phyloP scores from a whole-genome alignment of 805 yeast genomes.

The Helenozyma rhizophorensis region DNA sequence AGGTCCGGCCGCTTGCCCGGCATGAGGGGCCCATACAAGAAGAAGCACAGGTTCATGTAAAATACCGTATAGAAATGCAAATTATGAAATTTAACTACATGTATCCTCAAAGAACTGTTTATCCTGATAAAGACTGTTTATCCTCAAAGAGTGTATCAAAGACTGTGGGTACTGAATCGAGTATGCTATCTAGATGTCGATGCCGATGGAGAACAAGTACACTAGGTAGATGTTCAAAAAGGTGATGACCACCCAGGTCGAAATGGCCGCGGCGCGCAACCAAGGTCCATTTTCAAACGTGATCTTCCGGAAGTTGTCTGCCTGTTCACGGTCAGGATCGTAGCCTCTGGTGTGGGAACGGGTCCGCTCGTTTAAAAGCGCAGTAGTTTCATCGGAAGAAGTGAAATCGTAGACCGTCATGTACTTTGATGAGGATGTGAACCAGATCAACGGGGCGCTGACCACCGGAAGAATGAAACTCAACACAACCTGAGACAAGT shows the following conservation, averaged over 20 bases:
- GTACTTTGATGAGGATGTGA: slow-evolving; percentile 35
- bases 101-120: too few species aligned
- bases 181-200: slow-evolving; percentile 31
- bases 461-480: slow-evolving; percentile 42
- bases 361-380: slow-evolving; percentile 4
- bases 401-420: slow-evolving; percentile 34
- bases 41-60: slow-evolving; percentile 18
- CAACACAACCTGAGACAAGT: slow-evolving; percentile 41
- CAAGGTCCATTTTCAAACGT: slow-evolving; percentile 38
- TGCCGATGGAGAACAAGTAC: slow-evolving; percentile 37
- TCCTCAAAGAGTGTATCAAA: too few species aligned
- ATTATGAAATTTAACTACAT: too few species aligned
- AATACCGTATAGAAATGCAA: too few species aligned
- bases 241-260: slow-evolving; percentile 38
- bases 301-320: slow-evolving; percentile 14
- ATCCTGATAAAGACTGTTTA: too few species aligned
- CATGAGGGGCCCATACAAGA: slow-evolving; percentile 37
- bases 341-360: slow-evolving; percentile 5
- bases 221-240: slow-evolving; percentile 38
- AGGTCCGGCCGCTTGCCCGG: slow-evolving; percentile 32
- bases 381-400: slow-evolving; percentile 1
- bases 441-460: slow-evolving; percentile 43
- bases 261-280: slow-evolving; percentile 28
- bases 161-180: too few species aligned
- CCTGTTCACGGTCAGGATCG: slow-evolving; percentile 3